Base-by-base conservation (phyloP, 371 early-diverging fungal species). In the Mucor saturninus region DNA sequence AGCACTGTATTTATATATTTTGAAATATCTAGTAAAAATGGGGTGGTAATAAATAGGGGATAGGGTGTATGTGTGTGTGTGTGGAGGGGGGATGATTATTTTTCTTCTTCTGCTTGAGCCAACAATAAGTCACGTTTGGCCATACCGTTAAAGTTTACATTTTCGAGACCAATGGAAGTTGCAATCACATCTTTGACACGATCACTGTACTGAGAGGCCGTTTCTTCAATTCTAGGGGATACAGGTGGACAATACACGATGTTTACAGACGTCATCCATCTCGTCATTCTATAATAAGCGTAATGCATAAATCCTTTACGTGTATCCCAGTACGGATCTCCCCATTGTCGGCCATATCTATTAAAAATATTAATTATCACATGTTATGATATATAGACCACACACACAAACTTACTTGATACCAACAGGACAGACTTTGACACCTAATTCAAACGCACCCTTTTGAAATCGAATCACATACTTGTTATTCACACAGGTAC, bases 401-500 rank as follows among this genome's bases (percentile, higher is more conserved):
- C 9, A 15, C 3, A 40, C 29, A 43, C 2, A 7, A 28, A 59
- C 69, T 61, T 69, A 77, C 74, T 77, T 77, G 37, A 77, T 74
- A 0, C 71, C 77, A 26, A 79, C 71, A 28, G 79, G 79, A 54
- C 79, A 76, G 4, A 79, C 69, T 54, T 77, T 77, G 2, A 86
- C 87, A 51, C 86, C 91, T 42, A 93, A 71, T 52, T 94, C 93
- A 79, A 94, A 94, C 2, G 92, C 93, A 4, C 95, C 93, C 63
- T 93, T 94, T 65, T 94, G 95, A 72, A 93, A 94, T 29, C 93
- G 83, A 39, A 94, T 91, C 0, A 88, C 83, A 65, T 88, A 90
- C 62, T 90, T 84, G 72, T 94, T 94, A 64, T 93, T 93, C 31
- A 94, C 93, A 73, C 93, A 93, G 5, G 93, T 93, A 6, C 93